Base-by-base conservation (phyloP, 768 basidiomycete genomes). In the Mycena galopus region DNA sequence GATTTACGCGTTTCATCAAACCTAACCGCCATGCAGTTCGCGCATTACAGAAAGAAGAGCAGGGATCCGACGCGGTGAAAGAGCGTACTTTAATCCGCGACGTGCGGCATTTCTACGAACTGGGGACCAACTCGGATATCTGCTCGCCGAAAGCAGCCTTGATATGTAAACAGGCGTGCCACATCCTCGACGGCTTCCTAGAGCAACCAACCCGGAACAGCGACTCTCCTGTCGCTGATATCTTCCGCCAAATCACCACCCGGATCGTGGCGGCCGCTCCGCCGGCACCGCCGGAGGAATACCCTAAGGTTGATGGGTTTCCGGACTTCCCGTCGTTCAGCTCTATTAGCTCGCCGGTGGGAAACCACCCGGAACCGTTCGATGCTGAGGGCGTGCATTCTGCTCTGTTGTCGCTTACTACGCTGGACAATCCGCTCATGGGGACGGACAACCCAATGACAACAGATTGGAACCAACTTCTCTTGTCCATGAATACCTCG, bases 321-420 rank as follows among this genome's bases (percentile, higher is more conserved):
- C 65, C 65, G 8, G 65, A 67, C 23, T 67, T 67, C 12, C 65
- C 65, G 32, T 67, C 65, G 42, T 67, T 67, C 32, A 67, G 65
- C 14, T 59, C 65, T 10, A 30, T 67, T 42, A 37, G 33, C 5
- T 67, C 65, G 23, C 65, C 65, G 8, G 27, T 30, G 14, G 44
- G 16, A 6, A 2, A 8, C 10, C 56, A 50, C 3, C 16, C 32
- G 44, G 27, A 67, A n/a, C 30, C n/a, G 44, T 67, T 50, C 33
- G 65, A 67, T 25, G 44, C 56, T 2, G 57, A 58, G 32, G 57
- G 57, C 4, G 65, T 67, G 32, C 65, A 67, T 30, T 67, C 57
- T 12, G 65, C 65, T n/a, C 57, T 67, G 17, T 19, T 67, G 42
- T 59, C 57, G 44, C 65, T 67, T 23, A 56, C 65, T 3, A 35